Conservation (phyloP, 176 grass and related monocot genomes). For the Cenchrus fungigraminus region DNA sequence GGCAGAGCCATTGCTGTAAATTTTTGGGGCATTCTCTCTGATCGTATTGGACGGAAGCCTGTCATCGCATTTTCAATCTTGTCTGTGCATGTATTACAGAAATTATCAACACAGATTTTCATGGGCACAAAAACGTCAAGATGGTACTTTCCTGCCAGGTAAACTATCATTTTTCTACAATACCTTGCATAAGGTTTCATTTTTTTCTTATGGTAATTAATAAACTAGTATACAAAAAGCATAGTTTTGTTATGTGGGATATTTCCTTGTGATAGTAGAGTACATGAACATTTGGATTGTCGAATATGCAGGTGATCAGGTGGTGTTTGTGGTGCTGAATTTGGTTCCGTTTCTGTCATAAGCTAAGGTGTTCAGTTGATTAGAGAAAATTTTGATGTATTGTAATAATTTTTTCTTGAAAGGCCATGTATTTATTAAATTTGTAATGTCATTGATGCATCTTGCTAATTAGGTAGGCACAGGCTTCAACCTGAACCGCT, state of each 20-base stretch:
- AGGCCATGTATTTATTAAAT: too few relatives aligned
- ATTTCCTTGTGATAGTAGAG: neutral
- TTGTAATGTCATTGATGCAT: too few relatives aligned
- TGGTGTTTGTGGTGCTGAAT: conserved; percentile 53
- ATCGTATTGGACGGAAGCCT: conserved; percentile 54
- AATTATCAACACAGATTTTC: conserved; percentile 61
- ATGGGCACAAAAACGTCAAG: conserved; percentile 76
- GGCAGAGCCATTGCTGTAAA: conserved; percentile 48
- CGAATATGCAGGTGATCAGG: conserved; percentile 42
- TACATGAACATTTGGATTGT: neutral
- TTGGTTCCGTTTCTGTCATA: neutral
- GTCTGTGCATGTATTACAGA: conserved; percentile 42
- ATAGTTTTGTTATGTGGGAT: neutral
- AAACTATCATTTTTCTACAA: neutral
- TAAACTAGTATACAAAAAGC: neutral
- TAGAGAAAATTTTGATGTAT: too few relatives aligned
- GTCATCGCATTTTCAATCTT: conserved; percentile 49
- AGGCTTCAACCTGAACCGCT: too few relatives aligned
- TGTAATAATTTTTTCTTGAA: too few relatives aligned
- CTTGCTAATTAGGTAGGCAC: too few relatives aligned
- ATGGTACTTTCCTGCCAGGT: conserved; percentile 63
- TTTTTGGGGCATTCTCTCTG: conserved; percentile 57
- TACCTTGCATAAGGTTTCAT: neutral
- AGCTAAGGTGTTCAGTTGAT: too few relatives aligned
- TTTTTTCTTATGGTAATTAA: neutral